phyloP scores from a whole-genome alignment of 257 asterid species.

The Lavandula angustifolia region DNA sequence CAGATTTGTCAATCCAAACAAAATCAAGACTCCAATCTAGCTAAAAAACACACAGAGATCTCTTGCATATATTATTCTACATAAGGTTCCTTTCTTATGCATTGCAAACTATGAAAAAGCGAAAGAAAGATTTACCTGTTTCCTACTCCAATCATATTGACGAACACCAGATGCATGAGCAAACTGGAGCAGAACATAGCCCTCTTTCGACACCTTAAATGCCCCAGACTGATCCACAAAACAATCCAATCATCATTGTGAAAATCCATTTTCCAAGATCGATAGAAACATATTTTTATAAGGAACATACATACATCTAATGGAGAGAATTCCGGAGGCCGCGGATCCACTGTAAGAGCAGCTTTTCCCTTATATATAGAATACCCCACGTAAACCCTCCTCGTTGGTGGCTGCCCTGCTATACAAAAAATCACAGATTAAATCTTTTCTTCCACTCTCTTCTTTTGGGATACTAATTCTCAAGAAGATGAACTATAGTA shows the following conservation, averaged over 20 bases:
- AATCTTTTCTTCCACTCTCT: not conserved
- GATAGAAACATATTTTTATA: slow-evolving; percentile 6
- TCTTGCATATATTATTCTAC: not conserved
- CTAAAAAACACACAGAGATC: not conserved
- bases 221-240: slow-evolving; percentile 82
- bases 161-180: slow-evolving; percentile 93
- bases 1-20: slow-evolving; percentile 11
- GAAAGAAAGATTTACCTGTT: slow-evolving; percentile 58
- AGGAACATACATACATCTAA: slow-evolving; percentile 59
- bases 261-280: slow-evolving; percentile 1
- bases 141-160: slow-evolving; percentile 93
- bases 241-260: slow-evolving; percentile 24
- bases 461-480: no score
- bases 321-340: slow-evolving; percentile 84
- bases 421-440: slow-evolving; percentile 17
- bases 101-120: not conserved
- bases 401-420: slow-evolving; percentile 61
- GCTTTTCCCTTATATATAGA: slow-evolving; percentile 93
- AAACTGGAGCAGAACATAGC: slow-evolving; percentile 77
- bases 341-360: slow-evolving; percentile 80
- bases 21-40: slow-evolving; percentile 18
- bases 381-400: slow-evolving; percentile 73
- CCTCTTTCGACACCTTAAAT: slow-evolving; percentile 81
- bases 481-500: not conserved
- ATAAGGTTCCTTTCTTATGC: no score